Evolutionary conservation across 2,329 filamentous ascomycete genomes (phyloP), one percentile per base, ranked within the genome.

Genomic region (Sclerotinia minor): DNA sequence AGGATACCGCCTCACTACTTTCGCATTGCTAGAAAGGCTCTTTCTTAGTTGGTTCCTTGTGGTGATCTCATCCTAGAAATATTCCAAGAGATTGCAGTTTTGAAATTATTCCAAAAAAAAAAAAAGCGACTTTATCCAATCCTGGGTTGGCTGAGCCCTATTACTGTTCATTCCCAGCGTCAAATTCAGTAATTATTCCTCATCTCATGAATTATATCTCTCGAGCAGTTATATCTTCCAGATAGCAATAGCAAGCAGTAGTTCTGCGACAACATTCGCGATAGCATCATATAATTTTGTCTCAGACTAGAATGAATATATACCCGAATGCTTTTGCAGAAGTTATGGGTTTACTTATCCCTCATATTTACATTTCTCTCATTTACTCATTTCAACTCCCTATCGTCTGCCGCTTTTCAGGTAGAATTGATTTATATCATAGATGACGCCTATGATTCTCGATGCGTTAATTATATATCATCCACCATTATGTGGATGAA

Each of bases 341-440:
- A 19, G n/a, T n/a, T n/a, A n/a, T n/a, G n/a, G n/a, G n/a, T n/a
- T n/a, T n/a, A n/a, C n/a, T 75, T 81, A 2, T 81, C 78, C 65
- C 75, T 76, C 1, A 73, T 83, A 0, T 83, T 82, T 68, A 75
- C 75, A 6, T 74, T 74, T 0, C 74, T 84, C 15, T 69, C 70
- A 0, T 76, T 83, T 45, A 0, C 76, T 83, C 44, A 83, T 84
- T 69, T 81, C 81, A 0, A 71, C 82, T 38, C 83, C 87, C 87
- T 45, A 88, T 89, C 74, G 82, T 87, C 70, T 90, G 84, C 76
- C 84, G 86, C 41, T 79, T 90, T 2, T 76, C 80, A 64, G 85
- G 77, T 79, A 83, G 47, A 78, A 0, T 77, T 85, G 29, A 38
- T 49, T 58, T 26, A 0, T 80, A 76, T 53, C 79, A 85, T 69